phyloP scores from a whole-genome alignment of 73 alveolate species.

The Blepharisma japonicum region DNA sequence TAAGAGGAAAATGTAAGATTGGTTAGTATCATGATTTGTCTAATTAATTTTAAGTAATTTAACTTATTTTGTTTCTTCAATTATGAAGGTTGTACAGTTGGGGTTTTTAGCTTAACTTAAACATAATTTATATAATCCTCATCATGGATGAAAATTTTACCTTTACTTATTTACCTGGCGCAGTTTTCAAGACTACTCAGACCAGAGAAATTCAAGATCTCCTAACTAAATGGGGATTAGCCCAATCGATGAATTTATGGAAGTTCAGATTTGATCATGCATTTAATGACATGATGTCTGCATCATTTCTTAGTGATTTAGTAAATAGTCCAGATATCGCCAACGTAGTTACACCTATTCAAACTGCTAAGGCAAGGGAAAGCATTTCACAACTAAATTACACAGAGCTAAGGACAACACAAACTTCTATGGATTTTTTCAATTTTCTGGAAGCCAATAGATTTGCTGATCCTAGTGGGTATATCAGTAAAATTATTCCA shows the following conservation, averaged over 20 bases:
- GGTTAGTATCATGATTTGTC: too few relatives aligned
- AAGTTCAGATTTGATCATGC: slow-evolving; percentile 23
- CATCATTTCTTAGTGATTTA: not conserved
- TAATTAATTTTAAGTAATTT: too few relatives aligned
- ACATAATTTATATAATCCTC: not conserved
- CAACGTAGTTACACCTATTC: not conserved
- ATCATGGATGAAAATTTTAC: slow-evolving; percentile 10
- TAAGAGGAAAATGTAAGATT: too few relatives aligned
- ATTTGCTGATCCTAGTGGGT: not conserved
- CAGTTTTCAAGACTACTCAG: not conserved
- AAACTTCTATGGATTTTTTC: slow-evolving; percentile 15
- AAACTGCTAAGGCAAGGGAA: not conserved
- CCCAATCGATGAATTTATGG: not conserved
- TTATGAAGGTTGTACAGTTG: too few relatives aligned
- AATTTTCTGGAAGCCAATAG: slow-evolving; percentile 2
- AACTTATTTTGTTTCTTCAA: too few relatives aligned
- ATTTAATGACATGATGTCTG: not conserved
- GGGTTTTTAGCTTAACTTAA: too few relatives aligned
- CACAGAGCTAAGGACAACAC: not conserved
- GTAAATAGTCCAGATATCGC: not conserved
- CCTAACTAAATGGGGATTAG: slow-evolving; percentile 14
- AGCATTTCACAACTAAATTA: not conserved
- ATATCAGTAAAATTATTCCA: slow-evolving; percentile 18
- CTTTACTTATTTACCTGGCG: not conserved
- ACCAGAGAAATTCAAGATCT: slow-evolving; percentile 1